phyloP scores from a whole-genome alignment of 2,329 filamentous ascomycete genomes.

The Zelopaecilomyces penicillatus region DNA sequence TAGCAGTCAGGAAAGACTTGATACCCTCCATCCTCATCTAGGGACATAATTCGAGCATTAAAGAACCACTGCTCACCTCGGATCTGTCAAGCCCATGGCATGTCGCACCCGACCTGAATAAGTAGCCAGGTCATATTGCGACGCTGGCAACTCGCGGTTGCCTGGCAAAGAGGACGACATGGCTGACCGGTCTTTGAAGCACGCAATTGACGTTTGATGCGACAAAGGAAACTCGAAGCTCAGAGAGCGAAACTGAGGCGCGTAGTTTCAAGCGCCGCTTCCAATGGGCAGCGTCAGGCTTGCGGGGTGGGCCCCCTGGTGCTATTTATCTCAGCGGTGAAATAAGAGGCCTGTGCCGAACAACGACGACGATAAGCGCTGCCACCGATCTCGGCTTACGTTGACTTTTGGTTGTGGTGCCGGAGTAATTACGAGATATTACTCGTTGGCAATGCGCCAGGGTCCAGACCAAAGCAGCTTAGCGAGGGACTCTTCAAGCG shows the following conservation, averaged over 20 bases:
- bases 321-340: background rate
- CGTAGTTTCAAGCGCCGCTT: no score
- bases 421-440: no score
- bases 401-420: background rate
- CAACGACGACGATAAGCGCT: conserved; percentile 13
- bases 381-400: conserved; percentile 11
- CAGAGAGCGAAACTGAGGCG: background rate
- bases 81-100: conserved; percentile 82
- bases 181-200: conserved; percentile 6
- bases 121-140: conserved; percentile 83
- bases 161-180: conserved; percentile 62
- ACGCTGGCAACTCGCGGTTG: conserved; percentile 75
- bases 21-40: background rate
- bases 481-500: no score
- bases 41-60: background rate
- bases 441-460: no score
- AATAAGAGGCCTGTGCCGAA: background rate
- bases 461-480: no score
- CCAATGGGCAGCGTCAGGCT: background rate
- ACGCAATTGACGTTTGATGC: conserved; percentile 3
- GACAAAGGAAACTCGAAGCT: background rate
- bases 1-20: background rate
- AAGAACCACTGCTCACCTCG: conserved; percentile 63
- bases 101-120: conserved; percentile 95
- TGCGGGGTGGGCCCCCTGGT: conserved; percentile 4